These are phyloP conservation scores for Lactifluus rugatus DNA, from an alignment of 768 basidiomycete species.

Conservation along the genomic window DNA sequence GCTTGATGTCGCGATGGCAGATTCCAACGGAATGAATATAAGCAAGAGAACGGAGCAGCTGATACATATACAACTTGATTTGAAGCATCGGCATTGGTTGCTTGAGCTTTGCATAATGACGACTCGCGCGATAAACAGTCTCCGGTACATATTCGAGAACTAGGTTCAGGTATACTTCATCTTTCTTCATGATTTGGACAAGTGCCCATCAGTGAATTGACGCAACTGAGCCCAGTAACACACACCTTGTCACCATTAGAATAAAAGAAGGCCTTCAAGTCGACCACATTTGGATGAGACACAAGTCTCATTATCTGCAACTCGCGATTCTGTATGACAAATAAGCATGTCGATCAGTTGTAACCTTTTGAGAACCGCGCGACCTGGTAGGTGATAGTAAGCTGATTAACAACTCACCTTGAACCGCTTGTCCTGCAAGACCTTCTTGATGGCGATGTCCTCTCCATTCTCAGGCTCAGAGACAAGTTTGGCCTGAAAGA, in stretches of 20 bases:
- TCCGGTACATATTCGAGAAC: conserved; percentile 99
- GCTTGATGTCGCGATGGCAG: conserved; percentile 99
- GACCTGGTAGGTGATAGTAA: not conserved
- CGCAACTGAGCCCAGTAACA: not conserved
- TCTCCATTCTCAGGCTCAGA: conserved; percentile 52
- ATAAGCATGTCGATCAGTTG: not conserved
- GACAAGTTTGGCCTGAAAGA: conserved; percentile 89
- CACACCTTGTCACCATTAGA: conserved; percentile 97
- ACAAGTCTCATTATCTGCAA: conserved; percentile 98
- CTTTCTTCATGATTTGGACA: conserved; percentile 55
- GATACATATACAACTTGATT: conserved; percentile 99
- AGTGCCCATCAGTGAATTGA: not conserved
- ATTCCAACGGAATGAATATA: conserved; percentile 99
- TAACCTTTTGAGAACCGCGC: not conserved
- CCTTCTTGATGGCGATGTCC: conserved; percentile 99
- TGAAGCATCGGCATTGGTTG: conserved; percentile 99
- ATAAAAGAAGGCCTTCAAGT: conserved; percentile 97
- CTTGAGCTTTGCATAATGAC: conserved; percentile 99
- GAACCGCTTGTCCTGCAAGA: conserved; percentile 99
- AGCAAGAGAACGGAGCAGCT: conserved; percentile 93
- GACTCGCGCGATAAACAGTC: conserved; percentile 97
- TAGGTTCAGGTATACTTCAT: conserved; percentile 99
- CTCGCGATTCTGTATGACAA: conserved; percentile 76
- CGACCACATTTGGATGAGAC: conserved; percentile 95
- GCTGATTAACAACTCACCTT: conserved; percentile 56